These are phyloP conservation scores for Talaromyces sp. DNA, from an alignment of 2,329 filamentous ascomycete genomes.

Conservation along the genomic window DNA sequence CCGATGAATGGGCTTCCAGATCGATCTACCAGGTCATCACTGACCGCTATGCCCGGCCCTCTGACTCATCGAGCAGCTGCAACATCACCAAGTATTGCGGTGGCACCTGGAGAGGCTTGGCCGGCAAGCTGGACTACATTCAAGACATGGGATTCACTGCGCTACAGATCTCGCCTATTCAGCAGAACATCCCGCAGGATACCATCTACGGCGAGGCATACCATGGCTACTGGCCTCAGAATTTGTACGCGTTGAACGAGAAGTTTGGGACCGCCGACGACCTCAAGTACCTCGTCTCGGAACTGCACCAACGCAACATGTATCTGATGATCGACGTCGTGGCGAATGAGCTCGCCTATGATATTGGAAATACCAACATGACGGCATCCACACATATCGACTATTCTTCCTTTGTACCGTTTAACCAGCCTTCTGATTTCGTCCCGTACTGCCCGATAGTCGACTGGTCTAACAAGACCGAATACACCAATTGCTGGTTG, in stretches of 20 bases:
- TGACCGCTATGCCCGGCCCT: conserved; percentile 33
- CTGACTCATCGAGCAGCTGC: conserved; percentile 19
- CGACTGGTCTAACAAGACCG: conserved; percentile 22
- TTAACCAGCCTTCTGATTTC: conserved; percentile 22
- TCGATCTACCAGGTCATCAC: conserved; percentile 41
- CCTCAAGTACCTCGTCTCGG: conserved; percentile 36
- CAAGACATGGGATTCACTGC: conserved; percentile 42
- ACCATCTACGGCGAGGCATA: conserved; percentile 37
- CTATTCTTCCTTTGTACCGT: conserved; percentile 17
- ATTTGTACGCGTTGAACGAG: conserved; percentile 41
- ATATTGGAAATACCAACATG: conserved; percentile 12
- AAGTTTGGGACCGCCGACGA: conserved; percentile 43
- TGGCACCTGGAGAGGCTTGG: conserved; percentile 42
- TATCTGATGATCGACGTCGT: conserved; percentile 48
- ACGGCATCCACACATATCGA: conserved; percentile 10
- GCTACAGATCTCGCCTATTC: conserved; percentile 38
- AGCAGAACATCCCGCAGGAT: conserved; percentile 25
- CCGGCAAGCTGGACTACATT: conserved; percentile 44
- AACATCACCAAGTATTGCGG: conserved; percentile 37
- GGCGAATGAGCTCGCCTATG: conserved; percentile 37
- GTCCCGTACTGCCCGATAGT: conserved; percentile 25
- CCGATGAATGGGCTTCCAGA: conserved; percentile 29
- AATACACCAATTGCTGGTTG: conserved; percentile 44
- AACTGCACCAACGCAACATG: conserved; percentile 41
- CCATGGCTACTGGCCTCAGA: conserved; percentile 44